Evolutionary conservation across 2,329 filamentous ascomycete genomes (phyloP), one percentile per base, ranked within the genome.

Genomic region (Aureobasidium pullulans): DNA sequence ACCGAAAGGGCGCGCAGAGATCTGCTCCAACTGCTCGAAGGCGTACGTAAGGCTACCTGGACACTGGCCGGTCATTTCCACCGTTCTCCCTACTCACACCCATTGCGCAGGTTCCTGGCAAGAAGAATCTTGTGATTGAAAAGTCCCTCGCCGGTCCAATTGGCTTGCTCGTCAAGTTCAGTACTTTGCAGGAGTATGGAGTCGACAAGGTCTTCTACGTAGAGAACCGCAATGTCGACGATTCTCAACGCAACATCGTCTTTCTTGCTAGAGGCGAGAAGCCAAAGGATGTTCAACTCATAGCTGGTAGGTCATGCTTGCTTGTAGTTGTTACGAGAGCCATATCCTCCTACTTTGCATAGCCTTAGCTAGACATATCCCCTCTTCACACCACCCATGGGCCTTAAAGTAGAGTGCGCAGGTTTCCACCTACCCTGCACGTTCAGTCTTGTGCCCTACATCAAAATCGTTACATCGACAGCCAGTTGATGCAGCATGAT

Each of bases 161-260:
- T 66, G 90, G 92, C 61, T 82, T 93, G 61, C 87, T 99, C 66
- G 90, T 96, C 76, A 96, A 96, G 73, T 96, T 96, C 70, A 93
- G 93, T 23, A 93, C 89, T 9, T 82, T 96, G 15, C 90, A 97
- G 71, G 94, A 99, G 70, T 96, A 97, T 77, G 95, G 95, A 32
- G 92, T 99, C 66, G 92, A 97, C 74, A 96, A 96, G 74, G 90
- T 96, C 66, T 99, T 97, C 79, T 88, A 96, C 70, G 80, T 99
- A 48, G 94, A 99, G 74, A 97, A 96, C 75, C 84, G 88, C 70
- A 97, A 99, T 75, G 87, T 91, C 73, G 93, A 97, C 74, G 89
- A 90, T 16, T 95, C 88, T 69, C 94, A 97, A 76, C 86, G 89
- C 70, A 99, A 96, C 79, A 85, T 99, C 63, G 84, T 99, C 65